Evolutionary conservation across 352 stramenopile genomes (phyloP).

Genomic region (Pythium rishiriense): DNA sequence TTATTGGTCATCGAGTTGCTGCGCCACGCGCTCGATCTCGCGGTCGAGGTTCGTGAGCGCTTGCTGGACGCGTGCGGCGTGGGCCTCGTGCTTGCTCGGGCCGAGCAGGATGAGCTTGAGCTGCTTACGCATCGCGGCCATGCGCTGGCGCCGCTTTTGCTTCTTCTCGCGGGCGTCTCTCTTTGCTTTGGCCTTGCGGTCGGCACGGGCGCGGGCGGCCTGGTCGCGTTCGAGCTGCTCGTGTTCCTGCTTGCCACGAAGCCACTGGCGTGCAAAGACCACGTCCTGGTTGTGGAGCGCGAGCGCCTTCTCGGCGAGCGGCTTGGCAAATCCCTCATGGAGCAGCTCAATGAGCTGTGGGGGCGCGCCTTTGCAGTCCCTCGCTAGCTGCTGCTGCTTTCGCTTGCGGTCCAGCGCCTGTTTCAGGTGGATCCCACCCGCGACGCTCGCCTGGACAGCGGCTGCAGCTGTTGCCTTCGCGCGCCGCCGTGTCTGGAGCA

Average conservation of each 20-base stretch:
- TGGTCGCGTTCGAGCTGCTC: conserved; percentile 26
- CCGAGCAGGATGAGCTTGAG: conserved; percentile 32
- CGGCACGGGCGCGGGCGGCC: background rate
- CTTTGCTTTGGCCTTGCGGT: conserved; percentile 16
- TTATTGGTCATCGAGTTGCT: conserved; percentile 13
- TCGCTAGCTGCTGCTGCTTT: conserved; percentile 31
- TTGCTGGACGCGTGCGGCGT: conserved; percentile 32
- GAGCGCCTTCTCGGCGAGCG: conserved; percentile 41
- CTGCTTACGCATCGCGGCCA: conserved; percentile 21
- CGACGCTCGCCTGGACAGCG: conserved; percentile 24
- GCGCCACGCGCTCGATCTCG: conserved; percentile 36
- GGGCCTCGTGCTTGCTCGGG: conserved; percentile 30
- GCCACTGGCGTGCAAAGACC: conserved; percentile 34
- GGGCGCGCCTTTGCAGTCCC: conserved; percentile 35
- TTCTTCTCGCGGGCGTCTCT: conserved; percentile 15
- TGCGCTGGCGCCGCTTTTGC: conserved; percentile 29
- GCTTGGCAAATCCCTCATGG: conserved; percentile 38
- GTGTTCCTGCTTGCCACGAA: conserved; percentile 27
- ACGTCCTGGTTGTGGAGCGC: conserved; percentile 35
- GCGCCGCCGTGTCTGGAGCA: conserved; percentile 38
- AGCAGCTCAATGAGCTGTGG: conserved; percentile 40
- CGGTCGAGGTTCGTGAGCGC: conserved; percentile 42
- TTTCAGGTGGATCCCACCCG: conserved; percentile 23
- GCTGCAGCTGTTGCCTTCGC: conserved; percentile 25
- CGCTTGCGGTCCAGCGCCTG: conserved; percentile 24